phyloP scores from a whole-genome alignment of 169 alveolate genomes.

The Theileria orientalis region DNA sequence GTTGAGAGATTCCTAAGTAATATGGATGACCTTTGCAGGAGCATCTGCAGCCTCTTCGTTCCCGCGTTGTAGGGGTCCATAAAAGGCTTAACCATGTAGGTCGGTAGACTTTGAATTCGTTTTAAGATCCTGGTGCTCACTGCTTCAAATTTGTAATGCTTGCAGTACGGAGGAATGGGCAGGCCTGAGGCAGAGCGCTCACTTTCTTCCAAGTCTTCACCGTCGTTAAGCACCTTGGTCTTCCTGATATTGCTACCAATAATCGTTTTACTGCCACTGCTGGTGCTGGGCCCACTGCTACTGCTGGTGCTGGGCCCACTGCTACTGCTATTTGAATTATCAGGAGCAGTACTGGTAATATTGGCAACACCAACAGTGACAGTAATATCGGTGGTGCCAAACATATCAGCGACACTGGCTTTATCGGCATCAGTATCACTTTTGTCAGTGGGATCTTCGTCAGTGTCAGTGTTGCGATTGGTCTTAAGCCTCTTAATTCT shows the following conservation, averaged over 20 bases:
- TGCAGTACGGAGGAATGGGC: constrained; percentile 16
- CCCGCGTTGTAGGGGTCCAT: constrained; percentile 39
- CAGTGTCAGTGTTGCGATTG: neutral
- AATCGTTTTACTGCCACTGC: neutral
- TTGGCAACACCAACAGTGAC: neutral
- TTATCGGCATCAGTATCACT: too few species aligned
- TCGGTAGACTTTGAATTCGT: constrained; percentile 18
- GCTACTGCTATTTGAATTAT: neutral
- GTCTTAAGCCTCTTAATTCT: neutral
- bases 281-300: neutral
- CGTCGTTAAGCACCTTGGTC: neutral
- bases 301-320: neutral
- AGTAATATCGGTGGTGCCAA: too few species aligned
- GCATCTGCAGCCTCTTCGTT: constrained; percentile 19
- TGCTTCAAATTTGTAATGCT: constrained; percentile 14
- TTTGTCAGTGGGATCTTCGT: neutral
- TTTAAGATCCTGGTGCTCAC: constrained; percentile 4
- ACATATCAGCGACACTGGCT: too few species aligned
- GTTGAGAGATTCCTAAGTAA: neutral
- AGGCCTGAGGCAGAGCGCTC: too few species aligned
- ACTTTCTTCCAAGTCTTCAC: neutral
- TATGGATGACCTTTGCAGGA: constrained; percentile 41
- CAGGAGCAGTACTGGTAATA: neutral
- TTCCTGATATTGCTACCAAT: neutral
- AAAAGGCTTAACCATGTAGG: constrained; percentile 35